Evolutionary conservation across 148 eudicot species (phyloP), one percentile per base, ranked within the genome.

Genomic region (Rhododendron ovatum): DNA sequence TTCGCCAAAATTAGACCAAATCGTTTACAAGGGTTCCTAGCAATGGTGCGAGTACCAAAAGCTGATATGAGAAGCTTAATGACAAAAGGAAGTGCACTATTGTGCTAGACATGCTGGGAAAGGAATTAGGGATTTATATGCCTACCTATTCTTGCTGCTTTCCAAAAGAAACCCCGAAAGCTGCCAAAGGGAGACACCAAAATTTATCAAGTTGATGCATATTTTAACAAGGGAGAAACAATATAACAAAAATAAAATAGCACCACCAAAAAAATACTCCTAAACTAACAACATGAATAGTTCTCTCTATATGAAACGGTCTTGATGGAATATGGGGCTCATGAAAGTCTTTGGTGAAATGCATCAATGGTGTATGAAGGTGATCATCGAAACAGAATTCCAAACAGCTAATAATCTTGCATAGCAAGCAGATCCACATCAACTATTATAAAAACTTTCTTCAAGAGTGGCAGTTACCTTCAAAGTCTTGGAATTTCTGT

Each of bases 131-230:
- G 63, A 20, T 45, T 43, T 17, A 59, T 13, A 50, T 81, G 83
- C 85, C 35, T 91, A 94, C 99, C 99, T 85, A 96, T 96, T 92
- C 98, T 93, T 83, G 98, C 98, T 37, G 99, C 99, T 93, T 95
- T 96, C 98, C 99, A 95, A 89, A 95, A 96, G 93, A 96, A 94
- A 85, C 98, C 99, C 81, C 98, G 94, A 83, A 96, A 96, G 85
- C 99, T 95, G 97, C 87, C 89, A 89, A 11, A 50, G 50, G 53
- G 1, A 83, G 7, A 63, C 7, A 8, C 65, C 1, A 57, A 59
- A 12, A 12, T 2, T 59, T 59, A 57, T 57, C 63, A 57, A 57
- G 22, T 57, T 17, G 63, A 57, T 57, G 55, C 1, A 13, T 18
- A 6, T 59, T 59, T 5, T 22, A 20, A 59, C 26, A 65, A 65